Evolutionary conservation across 257 asterid species (phyloP).

Genomic region (Lantana camara): DNA sequence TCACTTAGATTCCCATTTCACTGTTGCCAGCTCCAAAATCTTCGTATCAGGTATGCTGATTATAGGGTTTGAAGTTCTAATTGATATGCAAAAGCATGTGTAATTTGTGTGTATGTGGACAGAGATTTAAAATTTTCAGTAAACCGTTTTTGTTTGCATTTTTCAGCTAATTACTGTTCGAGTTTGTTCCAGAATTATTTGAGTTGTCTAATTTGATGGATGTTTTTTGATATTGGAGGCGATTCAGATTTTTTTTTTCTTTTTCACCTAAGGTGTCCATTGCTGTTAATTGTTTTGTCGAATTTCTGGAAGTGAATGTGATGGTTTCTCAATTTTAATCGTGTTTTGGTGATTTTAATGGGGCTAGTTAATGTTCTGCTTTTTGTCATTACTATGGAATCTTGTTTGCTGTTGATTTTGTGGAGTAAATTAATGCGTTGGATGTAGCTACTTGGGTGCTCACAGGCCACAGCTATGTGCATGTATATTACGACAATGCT

Average conservation of each 20-base stretch:
- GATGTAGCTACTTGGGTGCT: background rate
- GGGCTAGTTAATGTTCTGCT: background rate
- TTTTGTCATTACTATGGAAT: background rate
- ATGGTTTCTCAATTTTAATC: background rate
- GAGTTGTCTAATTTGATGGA: slow-evolving; percentile 1
- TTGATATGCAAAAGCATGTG: background rate
- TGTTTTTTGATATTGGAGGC: too few species aligned
- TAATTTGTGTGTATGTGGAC: background rate
- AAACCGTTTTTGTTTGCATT: background rate
- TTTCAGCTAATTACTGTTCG: background rate
- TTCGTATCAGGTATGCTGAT: slow-evolving; percentile 28
- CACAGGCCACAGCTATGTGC: too few species aligned
- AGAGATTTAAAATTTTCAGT: too few species aligned
- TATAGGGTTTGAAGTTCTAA: slow-evolving; percentile 19
- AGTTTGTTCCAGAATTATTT: background rate
- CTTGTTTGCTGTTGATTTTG: too few species aligned
- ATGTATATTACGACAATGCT: too few species aligned
- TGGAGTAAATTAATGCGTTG: background rate
- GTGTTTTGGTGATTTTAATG: background rate
- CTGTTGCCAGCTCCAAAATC: slow-evolving; percentile 28
- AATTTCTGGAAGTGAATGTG: slow-evolving; percentile 8
- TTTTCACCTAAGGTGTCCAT: slow-evolving; percentile 10
- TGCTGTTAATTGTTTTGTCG: slow-evolving; percentile 7
- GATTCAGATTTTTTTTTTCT: too few species aligned
- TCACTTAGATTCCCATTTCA: slow-evolving; percentile 14